Evolutionary conservation across 2,329 filamentous ascomycete species (phyloP).

Genomic region (Coleophoma cylindrospora): DNA sequence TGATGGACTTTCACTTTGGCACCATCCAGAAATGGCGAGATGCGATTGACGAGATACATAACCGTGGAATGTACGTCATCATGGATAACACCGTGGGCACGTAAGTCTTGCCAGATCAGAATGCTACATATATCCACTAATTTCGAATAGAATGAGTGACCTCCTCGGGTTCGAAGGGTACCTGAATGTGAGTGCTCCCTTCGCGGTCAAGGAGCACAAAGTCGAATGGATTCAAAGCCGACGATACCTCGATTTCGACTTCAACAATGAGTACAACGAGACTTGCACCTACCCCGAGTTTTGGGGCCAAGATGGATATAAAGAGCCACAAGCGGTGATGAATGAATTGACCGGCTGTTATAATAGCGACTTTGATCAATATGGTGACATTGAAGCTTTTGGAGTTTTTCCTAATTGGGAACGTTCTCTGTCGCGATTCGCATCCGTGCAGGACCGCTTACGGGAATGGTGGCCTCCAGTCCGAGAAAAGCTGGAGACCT

Average conservation of each 20-base stretch:
- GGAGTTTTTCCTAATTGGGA: conserved; percentile 59
- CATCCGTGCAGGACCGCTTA: conserved; percentile 61
- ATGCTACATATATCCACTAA: neutral
- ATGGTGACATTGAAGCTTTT: conserved; percentile 59
- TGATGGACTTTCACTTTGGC: conserved; percentile 60
- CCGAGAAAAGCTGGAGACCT: conserved; percentile 47
- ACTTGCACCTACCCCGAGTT: neutral
- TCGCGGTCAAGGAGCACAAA: conserved; percentile 21
- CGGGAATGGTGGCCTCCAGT: conserved; percentile 58
- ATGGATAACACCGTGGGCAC: conserved; percentile 54
- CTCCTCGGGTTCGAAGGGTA: conserved; percentile 58
- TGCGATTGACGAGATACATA: conserved; percentile 53
- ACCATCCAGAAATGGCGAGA: conserved; percentile 51
- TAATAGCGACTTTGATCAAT: conserved; percentile 52
- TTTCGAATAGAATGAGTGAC: conserved; percentile 52
- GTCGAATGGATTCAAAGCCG: conserved; percentile 2
- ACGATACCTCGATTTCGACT: neutral
- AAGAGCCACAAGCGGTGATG: neutral
- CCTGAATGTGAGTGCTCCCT: conserved; percentile 53
- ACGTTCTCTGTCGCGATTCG: conserved; percentile 60
- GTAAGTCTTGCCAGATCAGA: neutral
- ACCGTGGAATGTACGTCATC: conserved; percentile 58
- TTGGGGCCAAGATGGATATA: neutral
- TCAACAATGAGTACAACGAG: neutral
- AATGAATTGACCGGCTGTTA: conserved; percentile 48